Evolutionary conservation across 2,329 filamentous ascomycete species (phyloP), one percentile per base, ranked within the genome.

Genomic region (Colletotrichum cuscutae): DNA sequence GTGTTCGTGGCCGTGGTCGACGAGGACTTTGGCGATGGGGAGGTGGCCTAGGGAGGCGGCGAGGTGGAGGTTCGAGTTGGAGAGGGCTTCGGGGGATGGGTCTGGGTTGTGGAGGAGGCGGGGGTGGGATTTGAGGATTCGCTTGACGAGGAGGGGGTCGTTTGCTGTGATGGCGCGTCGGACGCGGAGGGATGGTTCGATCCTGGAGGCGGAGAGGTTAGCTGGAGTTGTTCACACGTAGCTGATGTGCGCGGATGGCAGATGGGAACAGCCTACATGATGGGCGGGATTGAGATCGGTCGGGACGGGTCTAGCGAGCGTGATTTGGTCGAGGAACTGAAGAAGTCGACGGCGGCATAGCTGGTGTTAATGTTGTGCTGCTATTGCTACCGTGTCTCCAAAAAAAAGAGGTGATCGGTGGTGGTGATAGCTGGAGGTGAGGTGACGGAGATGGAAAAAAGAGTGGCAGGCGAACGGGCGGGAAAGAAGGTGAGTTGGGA

Each of bases 61-160:
- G 2, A 97, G 88, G 81, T 97, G 95, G 52, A 98, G 88, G 75
- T 91, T 95, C 2, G 94, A 96, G 84, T 97, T 97, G 81, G 93
- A 93, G 76, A 94, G 91, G 62, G 89, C 90, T 9, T 82, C 78
- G 74, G 91, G 87, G 4, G 90, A 89, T 77, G 90, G 89, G 81
- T 97, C 94, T 2, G 95, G 94, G 79, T 97, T 97, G 78, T 92
- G 92, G 32, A 97, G 86, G 75, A 93, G 89, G 22, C 84, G 80
- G 0, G 93, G 93, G 79, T 96, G 91, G 72, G 91, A 91, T 75
- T 88, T 89, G 76, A 97, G 87, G 80, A 97, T 95, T 80, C 95
- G 93, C 76, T 88, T 85, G 77, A 95, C 92, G 75, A 97, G 92
- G 68, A 90, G 85, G 65, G 85, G 82, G 81, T 96, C 93, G 81